Evolutionary conservation across 2,329 filamentous ascomycete genomes (phyloP).

Genomic region (Acrodontium crateriforme): DNA sequence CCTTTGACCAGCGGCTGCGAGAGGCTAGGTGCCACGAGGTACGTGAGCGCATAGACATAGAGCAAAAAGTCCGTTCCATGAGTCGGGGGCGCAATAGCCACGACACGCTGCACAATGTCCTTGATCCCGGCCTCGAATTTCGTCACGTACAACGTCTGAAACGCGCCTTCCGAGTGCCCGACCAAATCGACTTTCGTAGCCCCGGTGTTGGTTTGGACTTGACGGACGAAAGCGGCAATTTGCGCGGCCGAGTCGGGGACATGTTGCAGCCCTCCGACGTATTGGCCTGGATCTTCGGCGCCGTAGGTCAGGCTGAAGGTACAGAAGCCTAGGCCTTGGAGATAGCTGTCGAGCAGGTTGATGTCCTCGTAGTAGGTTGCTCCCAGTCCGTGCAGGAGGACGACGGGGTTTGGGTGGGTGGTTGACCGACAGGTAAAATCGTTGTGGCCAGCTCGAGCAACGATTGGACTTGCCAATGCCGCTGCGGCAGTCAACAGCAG

Average conservation of each 20-base stretch:
- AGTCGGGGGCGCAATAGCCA: slow-evolving; percentile 13
- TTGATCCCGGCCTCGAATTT: slow-evolving; percentile 10
- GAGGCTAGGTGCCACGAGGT: slow-evolving; percentile 9
- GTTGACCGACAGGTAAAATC: slow-evolving; percentile 11
- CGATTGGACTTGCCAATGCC: too few relatives aligned
- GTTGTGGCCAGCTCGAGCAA: too few relatives aligned
- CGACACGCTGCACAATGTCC: slow-evolving; percentile 8
- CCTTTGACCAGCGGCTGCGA: slow-evolving; percentile 6
- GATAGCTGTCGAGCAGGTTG: slow-evolving; percentile 10
- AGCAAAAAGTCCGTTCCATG: slow-evolving; percentile 12
- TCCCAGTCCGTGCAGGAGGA: slow-evolving; percentile 13
- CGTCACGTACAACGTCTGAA: slow-evolving; percentile 11
- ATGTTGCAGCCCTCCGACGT: slow-evolving; percentile 11
- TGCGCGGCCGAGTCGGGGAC: slow-evolving; percentile 9
- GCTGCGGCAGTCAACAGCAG: too few relatives aligned
- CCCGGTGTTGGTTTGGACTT: slow-evolving; percentile 8
- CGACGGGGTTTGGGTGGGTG: slow-evolving; percentile 11
- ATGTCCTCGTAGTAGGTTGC: slow-evolving; percentile 16
- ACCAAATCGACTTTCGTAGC: slow-evolving; percentile 11
- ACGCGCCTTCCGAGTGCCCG: slow-evolving; percentile 14
- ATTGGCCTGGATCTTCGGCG: slow-evolving; percentile 8
- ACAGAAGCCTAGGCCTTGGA: slow-evolving; percentile 10
- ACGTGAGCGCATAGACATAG: slow-evolving; percentile 8
- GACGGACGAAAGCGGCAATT: slow-evolving; percentile 9
- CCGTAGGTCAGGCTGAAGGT: slow-evolving; percentile 15